These are phyloP conservation scores for barley (Hordeum vulgare) DNA, from an alignment of 176 grass and related monocot genomes.

Conservation along the genomic window DNA sequence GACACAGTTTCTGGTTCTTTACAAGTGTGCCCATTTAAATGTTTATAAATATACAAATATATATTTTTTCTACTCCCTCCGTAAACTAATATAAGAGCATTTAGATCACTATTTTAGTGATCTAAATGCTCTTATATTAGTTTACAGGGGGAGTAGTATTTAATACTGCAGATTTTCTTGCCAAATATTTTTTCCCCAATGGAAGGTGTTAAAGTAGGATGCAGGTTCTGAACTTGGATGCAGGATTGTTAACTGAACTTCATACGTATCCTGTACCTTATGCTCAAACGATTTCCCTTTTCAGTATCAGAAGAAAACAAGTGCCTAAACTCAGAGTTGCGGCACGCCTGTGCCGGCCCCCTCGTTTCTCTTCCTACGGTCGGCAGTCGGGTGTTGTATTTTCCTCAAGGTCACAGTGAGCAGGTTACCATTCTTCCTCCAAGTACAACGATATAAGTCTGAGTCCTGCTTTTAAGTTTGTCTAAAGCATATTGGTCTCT, in stretches of 20 bases:
- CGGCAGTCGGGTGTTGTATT: constrained; percentile 73
- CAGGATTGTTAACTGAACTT: background rate
- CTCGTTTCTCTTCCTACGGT: constrained; percentile 62
- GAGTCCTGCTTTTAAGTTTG: too few species aligned
- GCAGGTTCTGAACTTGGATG: background rate
- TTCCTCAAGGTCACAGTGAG: constrained; percentile 87
- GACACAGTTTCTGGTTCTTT: background rate
- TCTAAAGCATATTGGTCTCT: too few species aligned
- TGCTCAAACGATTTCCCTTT: constrained; percentile 29
- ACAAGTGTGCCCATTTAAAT: background rate
- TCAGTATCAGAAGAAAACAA: constrained; percentile 56
- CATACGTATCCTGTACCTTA: background rate
- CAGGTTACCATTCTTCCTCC: constrained; percentile 48
- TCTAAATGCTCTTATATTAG: too few species aligned
- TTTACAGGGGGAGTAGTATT: too few species aligned
- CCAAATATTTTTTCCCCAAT: background rate
- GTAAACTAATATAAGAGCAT: too few species aligned
- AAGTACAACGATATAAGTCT: background rate
- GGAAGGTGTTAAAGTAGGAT: background rate
- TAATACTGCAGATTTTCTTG: background rate
- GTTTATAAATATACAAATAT: background rate
- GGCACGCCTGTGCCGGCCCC: constrained; percentile 81
- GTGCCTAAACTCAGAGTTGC: constrained; percentile 77
- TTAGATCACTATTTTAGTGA: too few species aligned
- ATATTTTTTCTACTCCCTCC: too few species aligned